Evolutionary conservation across 2,329 filamentous ascomycete genomes (phyloP), one percentile per base, ranked within the genome.

Genomic region (Massarina eburnea): DNA sequence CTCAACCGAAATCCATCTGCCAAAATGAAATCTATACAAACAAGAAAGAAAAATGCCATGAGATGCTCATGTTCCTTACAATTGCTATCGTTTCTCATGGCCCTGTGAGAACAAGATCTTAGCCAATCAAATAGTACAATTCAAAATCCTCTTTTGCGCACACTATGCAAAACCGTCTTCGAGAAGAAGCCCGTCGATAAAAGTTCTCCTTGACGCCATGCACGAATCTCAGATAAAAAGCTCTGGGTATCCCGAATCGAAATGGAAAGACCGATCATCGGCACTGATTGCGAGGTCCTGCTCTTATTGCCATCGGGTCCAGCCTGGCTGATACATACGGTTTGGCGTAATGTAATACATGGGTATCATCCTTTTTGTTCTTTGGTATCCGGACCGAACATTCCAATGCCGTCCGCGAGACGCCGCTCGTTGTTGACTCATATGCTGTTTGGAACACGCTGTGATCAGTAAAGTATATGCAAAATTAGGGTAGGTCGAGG

Each of bases 171-270:
- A 30, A 6, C 27, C 27, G 9, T 30, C 27, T n/a, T n/a, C n/a
- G n/a, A n/a, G n/a, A 30, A 30, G n/a, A 8, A 14, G n/a, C 27
- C 27, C 12, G 12, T 14, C n/a, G 12, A 14, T 14, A 30, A 30
- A 14, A 30, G n/a, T 26, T 7, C 7, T 14, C 27, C 27, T 12
- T 24, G 26, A 38, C 35, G 35, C 35, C 19, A 38, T 38, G 20
- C 3, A 36, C 10, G n/a, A n/a, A n/a, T n/a, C n/a, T n/a, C n/a
- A 26, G 37, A 21, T 18, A 26, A 40, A 41, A 20, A 27, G 14
- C 20, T 22, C 14, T 24, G 46, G 41, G 46, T 49, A 45, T 45
- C 42, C 39, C 32, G 33, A 45, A 48, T 42, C 34, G 34, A 41
- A 24, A 30, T 7, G 10, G 20, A 39, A 41, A 41, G 27, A 37